phyloP scores from a whole-genome alignment of 2,329 filamentous ascomycete species.

The Alternaria novae-zelandiae region DNA sequence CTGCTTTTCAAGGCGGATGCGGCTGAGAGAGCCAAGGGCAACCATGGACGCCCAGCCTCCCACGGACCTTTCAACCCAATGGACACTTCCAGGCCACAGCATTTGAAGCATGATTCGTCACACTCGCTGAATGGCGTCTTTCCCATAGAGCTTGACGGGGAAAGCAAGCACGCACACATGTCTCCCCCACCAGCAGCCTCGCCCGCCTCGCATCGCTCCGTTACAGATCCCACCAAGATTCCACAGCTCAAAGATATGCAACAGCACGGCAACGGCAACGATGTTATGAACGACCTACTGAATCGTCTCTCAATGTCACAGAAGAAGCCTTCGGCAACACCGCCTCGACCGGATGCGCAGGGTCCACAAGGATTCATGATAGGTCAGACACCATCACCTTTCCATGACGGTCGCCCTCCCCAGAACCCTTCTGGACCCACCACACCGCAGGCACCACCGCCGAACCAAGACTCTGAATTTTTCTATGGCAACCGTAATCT shows the following conservation, averaged over 20 bases:
- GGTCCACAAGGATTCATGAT: constrained; percentile 29
- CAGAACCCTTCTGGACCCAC: constrained; percentile 43
- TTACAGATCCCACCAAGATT: constrained; percentile 40
- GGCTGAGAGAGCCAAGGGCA: constrained; percentile 72
- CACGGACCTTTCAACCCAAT: constrained; percentile 21
- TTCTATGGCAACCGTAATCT: constrained; percentile 56
- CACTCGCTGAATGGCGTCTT: constrained; percentile 65
- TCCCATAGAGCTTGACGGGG: constrained; percentile 68
- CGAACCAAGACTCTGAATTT: constrained; percentile 36
- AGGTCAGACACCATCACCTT: constrained; percentile 50
- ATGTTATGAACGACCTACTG: constrained; percentile 55
- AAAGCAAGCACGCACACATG: constrained; percentile 22
- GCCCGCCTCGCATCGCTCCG: constrained; percentile 33
- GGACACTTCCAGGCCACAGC: constrained; percentile 29
- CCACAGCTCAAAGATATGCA: constrained; percentile 29
- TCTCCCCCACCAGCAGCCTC: constrained; percentile 34
- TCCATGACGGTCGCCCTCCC: constrained; percentile 41
- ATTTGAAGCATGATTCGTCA: constrained; percentile 54
- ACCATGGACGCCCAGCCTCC: constrained; percentile 51
- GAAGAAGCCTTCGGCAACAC: constrained; percentile 34
- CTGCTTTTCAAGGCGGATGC: constrained; percentile 89
- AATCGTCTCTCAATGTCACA: constrained; percentile 46
- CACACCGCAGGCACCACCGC: constrained; percentile 39
- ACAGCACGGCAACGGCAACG: constrained; percentile 52
- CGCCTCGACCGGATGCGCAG: constrained; percentile 30